These are phyloP conservation scores for Amanita thiersii DNA, from an alignment of 768 basidiomycete species.

Conservation along the genomic window DNA sequence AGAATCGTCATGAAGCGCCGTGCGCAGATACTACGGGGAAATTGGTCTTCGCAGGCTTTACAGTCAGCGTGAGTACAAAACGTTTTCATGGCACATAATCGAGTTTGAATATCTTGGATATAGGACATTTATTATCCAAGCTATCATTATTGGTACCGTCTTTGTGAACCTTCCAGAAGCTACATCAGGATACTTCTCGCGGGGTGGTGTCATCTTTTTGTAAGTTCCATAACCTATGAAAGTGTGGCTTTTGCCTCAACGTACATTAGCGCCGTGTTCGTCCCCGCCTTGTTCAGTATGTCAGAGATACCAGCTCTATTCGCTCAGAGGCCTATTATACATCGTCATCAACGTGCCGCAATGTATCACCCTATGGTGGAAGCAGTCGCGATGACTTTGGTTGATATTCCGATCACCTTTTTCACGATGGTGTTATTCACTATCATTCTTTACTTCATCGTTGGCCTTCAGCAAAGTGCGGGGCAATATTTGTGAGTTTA, in stretches of 20 bases:
- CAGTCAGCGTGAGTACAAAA: slow-evolving; percentile 23
- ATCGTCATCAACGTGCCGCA: slow-evolving; percentile 48
- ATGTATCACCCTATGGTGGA: slow-evolving; percentile 39
- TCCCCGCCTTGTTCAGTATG: slow-evolving; percentile 53
- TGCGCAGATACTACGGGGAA: slow-evolving; percentile 32
- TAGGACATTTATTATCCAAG: slow-evolving; percentile 26
- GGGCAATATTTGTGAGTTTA: slow-evolving; percentile 58
- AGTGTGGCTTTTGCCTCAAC: not conserved
- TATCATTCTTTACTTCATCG: slow-evolving; percentile 55
- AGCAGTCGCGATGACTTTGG: slow-evolving; percentile 48
- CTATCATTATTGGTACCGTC: slow-evolving; percentile 46
- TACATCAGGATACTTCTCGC: slow-evolving; percentile 56
- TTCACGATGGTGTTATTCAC: slow-evolving; percentile 34
- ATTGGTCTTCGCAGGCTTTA: slow-evolving; percentile 21
- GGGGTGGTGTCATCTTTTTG: slow-evolving; percentile 72
- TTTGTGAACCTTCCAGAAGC: slow-evolving; percentile 46
- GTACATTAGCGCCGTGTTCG: slow-evolving; percentile 41
- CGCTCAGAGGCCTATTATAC: slow-evolving; percentile 50
- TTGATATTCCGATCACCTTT: slow-evolving; percentile 53
- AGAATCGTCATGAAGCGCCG: slow-evolving; percentile 33
- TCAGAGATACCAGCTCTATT: slow-evolving; percentile 63
- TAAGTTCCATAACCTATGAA: slow-evolving; percentile 18
- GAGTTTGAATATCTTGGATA: slow-evolving; percentile 19
- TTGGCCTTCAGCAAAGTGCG: slow-evolving; percentile 44
- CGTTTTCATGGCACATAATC: not conserved